Conservation (phyloP, 164 flowering plant genomes). For the Magnolia kwangsiensis region DNA sequence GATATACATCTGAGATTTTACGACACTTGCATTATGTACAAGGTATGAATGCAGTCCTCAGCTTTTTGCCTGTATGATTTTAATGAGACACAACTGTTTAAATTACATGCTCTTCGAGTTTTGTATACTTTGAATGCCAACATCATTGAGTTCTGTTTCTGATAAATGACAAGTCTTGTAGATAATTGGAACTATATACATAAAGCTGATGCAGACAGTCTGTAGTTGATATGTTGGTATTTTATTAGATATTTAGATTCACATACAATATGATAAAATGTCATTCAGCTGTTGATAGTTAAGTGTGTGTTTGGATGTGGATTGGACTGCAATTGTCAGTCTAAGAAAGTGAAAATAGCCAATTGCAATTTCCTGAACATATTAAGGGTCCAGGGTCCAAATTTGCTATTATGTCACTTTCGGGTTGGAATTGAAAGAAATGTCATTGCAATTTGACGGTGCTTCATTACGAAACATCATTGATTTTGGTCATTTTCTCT, state of each 20-base stretch:
- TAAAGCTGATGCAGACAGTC: background rate
- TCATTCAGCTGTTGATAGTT: background rate
- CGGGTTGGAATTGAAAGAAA: background rate
- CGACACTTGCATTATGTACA: constrained; percentile 77
- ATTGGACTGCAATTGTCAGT: background rate
- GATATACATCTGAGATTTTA: constrained; percentile 76
- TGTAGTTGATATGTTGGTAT: background rate
- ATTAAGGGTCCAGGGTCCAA: background rate
- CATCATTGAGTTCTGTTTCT: background rate
- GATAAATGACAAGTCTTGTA: background rate
- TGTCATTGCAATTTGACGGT: background rate
- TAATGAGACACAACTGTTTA: background rate
- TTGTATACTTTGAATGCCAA: background rate
- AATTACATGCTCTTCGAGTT: background rate
- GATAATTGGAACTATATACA: background rate
- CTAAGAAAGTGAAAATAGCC: background rate
- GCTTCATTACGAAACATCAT: background rate
- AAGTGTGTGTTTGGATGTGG: background rate
- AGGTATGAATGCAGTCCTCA: constrained; percentile 41
- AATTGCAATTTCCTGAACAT: background rate
- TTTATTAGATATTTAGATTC: too few species aligned
- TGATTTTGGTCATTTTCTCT: background rate
- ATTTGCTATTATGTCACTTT: too few species aligned
- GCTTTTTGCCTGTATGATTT: background rate
- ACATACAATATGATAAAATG: too few species aligned